These are phyloP conservation scores for Dioszegia aurantiaca DNA, from an alignment of 768 basidiomycete genomes.

Conservation along the genomic window DNA sequence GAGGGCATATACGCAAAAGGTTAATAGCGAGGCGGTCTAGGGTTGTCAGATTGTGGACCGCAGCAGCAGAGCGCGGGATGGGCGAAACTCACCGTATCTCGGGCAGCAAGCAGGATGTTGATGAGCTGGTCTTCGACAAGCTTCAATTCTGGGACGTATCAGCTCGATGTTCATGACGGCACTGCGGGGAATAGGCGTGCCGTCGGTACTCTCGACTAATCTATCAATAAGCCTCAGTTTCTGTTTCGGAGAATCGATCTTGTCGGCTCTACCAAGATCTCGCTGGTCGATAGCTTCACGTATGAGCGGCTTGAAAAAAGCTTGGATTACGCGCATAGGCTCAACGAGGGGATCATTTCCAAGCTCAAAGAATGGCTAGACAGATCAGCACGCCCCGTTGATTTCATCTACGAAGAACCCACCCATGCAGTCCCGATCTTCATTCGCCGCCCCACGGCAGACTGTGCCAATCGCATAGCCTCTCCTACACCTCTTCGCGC, in stretches of 20 bases:
- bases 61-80: neutral
- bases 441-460: constrained; percentile 35
- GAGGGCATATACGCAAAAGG: constrained; percentile 68
- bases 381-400: neutral
- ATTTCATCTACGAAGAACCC: too few relatives aligned
- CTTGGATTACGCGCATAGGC: constrained; percentile 39
- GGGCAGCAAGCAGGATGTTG: constrained; percentile 70
- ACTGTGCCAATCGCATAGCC: constrained; percentile 38
- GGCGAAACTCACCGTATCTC: constrained; percentile 65
- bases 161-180: neutral
- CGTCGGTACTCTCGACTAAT: constrained; percentile 38
- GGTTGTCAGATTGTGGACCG: too few relatives aligned
- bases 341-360: constrained; percentile 24
- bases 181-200: constrained; percentile 19
- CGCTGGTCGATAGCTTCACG: constrained; percentile 17
- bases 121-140: constrained; percentile 74
- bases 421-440: constrained; percentile 49
- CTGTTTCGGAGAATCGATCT: constrained; percentile 6
- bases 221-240: constrained; percentile 37
- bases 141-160: constrained; percentile 57
- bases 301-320: constrained; percentile 39
- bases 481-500: constrained; percentile 17
- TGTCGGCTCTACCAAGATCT: neutral
- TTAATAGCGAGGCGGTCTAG: constrained; percentile 68
- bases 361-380: constrained; percentile 44